These are phyloP conservation scores for Candida argentea DNA, from an alignment of 805 yeast genomes.

Conservation along the genomic window DNA sequence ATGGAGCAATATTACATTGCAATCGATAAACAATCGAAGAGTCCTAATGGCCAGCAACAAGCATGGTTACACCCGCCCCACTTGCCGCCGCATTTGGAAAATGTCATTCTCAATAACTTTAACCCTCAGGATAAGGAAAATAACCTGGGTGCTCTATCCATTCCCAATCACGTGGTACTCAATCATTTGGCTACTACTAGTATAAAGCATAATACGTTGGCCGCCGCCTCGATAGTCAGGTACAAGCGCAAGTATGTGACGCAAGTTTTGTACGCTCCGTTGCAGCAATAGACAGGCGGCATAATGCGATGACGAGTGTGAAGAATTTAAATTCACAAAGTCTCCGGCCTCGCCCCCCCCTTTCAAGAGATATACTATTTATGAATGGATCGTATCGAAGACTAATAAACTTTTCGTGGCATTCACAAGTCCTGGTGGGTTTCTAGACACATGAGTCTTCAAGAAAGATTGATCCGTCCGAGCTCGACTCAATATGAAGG, in stretches of 20 bases:
- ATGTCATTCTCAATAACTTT: constrained; percentile 76
- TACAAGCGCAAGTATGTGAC: constrained; percentile 85
- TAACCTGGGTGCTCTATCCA: constrained; percentile 80
- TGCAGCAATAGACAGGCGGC: constrained; percentile 44
- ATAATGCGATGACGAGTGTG: no score
- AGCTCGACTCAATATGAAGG: no score
- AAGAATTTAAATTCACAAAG: no score
- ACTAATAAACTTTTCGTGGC: no score
- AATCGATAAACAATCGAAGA: constrained; percentile 58
- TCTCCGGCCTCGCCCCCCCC: no score
- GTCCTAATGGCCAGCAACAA: constrained; percentile 44
- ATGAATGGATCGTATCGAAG: no score
- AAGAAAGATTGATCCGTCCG: no score
- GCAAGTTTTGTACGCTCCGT: constrained; percentile 84
- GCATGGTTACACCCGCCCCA: constrained; percentile 87
- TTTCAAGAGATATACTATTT: no score
- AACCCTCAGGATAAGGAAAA: constrained; percentile 56
- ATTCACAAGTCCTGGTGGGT: no score
- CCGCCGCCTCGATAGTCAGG: constrained; percentile 86
- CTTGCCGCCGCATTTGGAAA: constrained; percentile 92
- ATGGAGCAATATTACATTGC: constrained; percentile 82
- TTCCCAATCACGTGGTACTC: constrained; percentile 89
- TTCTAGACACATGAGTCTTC: no score
- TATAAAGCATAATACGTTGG: constrained; percentile 85
- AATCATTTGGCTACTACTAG: constrained; percentile 94